Evolutionary conservation across 768 basidiomycete genomes (phyloP), one percentile per base, ranked within the genome.

Genomic region (Punctularia strigosozonata): DNA sequence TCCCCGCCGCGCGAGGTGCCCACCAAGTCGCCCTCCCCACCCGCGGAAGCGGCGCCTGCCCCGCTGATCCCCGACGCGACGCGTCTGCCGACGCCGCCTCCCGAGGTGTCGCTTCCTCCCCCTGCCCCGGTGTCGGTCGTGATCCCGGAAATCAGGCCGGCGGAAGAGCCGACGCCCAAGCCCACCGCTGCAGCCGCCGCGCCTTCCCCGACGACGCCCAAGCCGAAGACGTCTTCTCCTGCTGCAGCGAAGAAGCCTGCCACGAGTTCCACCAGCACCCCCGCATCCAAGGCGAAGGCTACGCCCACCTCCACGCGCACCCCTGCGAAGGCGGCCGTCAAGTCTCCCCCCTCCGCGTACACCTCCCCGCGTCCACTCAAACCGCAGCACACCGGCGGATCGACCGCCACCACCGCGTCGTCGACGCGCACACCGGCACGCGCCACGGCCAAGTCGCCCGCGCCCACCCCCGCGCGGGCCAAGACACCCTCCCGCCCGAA

Each of bases 311-410:
- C 54, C 23, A 41, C 40, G 18, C 40, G 33, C 30, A 42, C 50
- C 26, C 49, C 60, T 10, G 54, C 62, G 26, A 46, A 49, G 25
- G 53, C 50, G 43, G 40, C 60, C 8, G n/a, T n/a, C n/a, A n/a
- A n/a, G n/a, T n/a, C n/a, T n/a, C 53, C 58, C 19, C 56, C 64
- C 17, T 51, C 56, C 21, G 51, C 62, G 1, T 61, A 64, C 25
- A 49, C 53, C 14, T 60, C 63, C n/a, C 56, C 59, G 22, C 41
- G 46, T 24, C 58, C 63, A 25, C 46, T 65, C 34, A 53, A 45
- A 24, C 50, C 61, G 4, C 62, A 64, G 41, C 59, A 62, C 31
- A 68, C 69, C 7, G 69, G 65, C 25, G 61, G 60, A 10, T 66
- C 65, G 0, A 57, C 57, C 5, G 36, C 46, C 10, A 63, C 68